Evolutionary conservation across 345 rosid species (phyloP).

Genomic region (Eucalyptus erythrocorys): DNA sequence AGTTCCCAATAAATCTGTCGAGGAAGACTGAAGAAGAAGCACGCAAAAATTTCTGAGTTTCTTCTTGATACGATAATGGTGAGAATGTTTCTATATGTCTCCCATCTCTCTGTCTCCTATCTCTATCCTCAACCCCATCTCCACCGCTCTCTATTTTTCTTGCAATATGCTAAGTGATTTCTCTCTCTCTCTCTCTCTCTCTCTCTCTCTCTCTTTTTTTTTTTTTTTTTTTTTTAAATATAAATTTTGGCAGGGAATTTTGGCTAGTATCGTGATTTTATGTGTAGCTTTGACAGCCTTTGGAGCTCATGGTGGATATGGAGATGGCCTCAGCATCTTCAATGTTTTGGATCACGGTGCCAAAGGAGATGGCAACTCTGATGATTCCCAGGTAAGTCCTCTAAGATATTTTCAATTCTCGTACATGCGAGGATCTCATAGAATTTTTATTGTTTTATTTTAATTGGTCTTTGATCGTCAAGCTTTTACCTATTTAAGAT

Average conservation of each 20-base stretch:
- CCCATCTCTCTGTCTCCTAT: no score
- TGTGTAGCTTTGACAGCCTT: background rate
- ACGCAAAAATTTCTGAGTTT: background rate
- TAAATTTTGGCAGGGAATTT: background rate
- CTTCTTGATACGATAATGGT: background rate
- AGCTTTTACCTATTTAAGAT: no score
- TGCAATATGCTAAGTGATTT: background rate
- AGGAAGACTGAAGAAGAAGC: background rate
- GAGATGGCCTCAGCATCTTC: background rate
- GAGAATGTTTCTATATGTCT: background rate
- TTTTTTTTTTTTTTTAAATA: no score
- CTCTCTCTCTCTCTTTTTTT: no score
- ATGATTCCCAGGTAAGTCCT: constrained; percentile 1
- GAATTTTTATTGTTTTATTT: no score
- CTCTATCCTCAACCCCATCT: background rate
- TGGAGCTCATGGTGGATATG: background rate
- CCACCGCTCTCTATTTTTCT: background rate
- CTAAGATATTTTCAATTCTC: background rate
- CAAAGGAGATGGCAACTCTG: constrained; percentile 7
- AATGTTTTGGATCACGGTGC: constrained; percentile 9
- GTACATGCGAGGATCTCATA: background rate
- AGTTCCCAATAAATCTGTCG: background rate
- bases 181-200: no score
- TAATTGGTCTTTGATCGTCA: no score
- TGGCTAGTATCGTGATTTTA: background rate